Evolutionary conservation across 164 flowering plant species (phyloP), one percentile per base, ranked within the genome.

Genomic region (Stephania yunnanensis): DNA sequence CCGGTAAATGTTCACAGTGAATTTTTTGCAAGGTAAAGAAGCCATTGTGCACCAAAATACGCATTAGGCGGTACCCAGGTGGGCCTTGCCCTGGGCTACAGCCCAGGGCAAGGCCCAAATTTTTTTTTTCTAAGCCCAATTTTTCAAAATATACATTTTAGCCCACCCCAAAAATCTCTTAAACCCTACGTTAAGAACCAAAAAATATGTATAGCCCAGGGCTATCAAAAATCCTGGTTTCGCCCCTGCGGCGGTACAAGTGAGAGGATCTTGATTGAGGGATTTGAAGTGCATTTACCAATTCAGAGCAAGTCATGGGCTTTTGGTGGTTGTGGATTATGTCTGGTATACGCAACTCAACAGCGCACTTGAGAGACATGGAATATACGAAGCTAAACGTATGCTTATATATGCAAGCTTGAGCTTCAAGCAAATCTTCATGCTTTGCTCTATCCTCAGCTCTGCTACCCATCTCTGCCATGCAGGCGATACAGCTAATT

Each of bases 311-410:
- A 9, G 70, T 68, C 7, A 36, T 36, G 42, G 83, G 80, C 53
- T 50, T 36, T 58, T 63, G 70, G 55, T 84, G 80, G 71, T 11
- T 78, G 82, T 80, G 76, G 72, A 84, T 53, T 52, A 77, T 71
- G 72, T 82, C 84, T 2, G 84, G 81, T 68, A 82, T 81, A 63
- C 85, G 83, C 7, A 83, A 67, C 53, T 83, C 68, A 77, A 84
- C 70, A 10, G 84, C 84, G 63, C 82, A 82, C 25, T 73, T 86
- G n/a, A 84, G 80, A 1, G 86, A 79, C 85, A 83, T 78, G 42
- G 89, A 83, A 68, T 58, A 72, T n/a, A 86, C 74, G 81, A 3
- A 79, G 46, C 71, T 80, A 36, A 77, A 78, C 5, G 75, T 48
- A 9, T 82, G 83, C 0, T 75, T 79, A 36, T 71, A 80, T 7